A percentile compares a stretch with the other conserved stretches of the same genome.
Conservation (phyloP, 305 asterid genomes). For the Andrographis paniculata region DNA sequence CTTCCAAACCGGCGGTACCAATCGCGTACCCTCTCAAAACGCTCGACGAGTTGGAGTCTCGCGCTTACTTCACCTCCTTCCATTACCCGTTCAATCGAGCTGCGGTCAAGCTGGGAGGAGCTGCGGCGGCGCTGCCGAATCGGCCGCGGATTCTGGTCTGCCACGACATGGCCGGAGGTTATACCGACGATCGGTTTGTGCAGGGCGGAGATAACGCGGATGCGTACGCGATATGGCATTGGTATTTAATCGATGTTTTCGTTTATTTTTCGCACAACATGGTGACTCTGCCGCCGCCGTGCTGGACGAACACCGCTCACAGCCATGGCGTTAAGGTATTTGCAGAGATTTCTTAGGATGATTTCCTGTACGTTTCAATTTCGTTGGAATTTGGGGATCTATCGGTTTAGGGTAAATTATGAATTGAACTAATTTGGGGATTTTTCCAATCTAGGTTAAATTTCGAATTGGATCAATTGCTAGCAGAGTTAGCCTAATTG, state of each 20-base stretch:
- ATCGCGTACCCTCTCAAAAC: constrained; percentile 75
- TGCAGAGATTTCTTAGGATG: neutral
- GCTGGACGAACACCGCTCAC: constrained; percentile 85
- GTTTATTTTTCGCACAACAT: constrained; percentile 82
- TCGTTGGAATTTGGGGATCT: too few relatives aligned
- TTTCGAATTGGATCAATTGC: too few relatives aligned
- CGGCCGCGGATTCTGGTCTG: constrained; percentile 76
- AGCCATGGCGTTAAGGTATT: constrained; percentile 86
- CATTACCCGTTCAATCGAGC: constrained; percentile 70
- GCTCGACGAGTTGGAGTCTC: constrained; percentile 68
- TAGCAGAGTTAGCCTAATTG: too few relatives aligned
- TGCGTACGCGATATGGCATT: constrained; percentile 88
- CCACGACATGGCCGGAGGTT: constrained; percentile 92
- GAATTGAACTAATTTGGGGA: too few relatives aligned
- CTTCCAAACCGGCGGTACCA: constrained; percentile 49
- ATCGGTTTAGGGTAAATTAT: too few relatives aligned
- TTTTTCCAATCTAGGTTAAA: too few relatives aligned
- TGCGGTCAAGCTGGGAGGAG: constrained; percentile 38
- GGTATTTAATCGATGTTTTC: constrained; percentile 90
- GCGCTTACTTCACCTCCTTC: constrained; percentile 68
- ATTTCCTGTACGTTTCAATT: neutral
- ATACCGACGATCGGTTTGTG: constrained; percentile 63
- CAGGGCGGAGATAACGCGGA: constrained; percentile 73
- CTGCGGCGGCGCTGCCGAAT: constrained; percentile 27
- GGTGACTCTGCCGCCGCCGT: constrained; percentile 94